phyloP scores from a whole-genome alignment of 352 stramenopile species.

The Pythium scleroteichum region DNA sequence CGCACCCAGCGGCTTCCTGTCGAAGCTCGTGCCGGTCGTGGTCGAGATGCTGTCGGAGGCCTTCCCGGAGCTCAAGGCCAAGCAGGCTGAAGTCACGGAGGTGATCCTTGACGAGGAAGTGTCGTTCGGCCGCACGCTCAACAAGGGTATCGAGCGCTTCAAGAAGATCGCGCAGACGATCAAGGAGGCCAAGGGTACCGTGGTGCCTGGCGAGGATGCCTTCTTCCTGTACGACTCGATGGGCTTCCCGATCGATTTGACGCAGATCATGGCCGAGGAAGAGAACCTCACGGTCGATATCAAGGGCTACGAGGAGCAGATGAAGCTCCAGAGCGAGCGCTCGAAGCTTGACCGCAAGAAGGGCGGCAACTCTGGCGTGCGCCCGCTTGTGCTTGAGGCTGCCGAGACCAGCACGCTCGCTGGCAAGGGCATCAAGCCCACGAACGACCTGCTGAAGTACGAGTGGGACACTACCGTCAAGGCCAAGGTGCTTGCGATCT shows the following conservation, averaged over 20 bases:
- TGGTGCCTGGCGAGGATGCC: slow-evolving; percentile 93
- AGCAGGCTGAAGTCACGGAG: slow-evolving; percentile 90
- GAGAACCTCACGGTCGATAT: slow-evolving; percentile 93
- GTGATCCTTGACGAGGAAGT: slow-evolving; percentile 97
- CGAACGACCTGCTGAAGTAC: slow-evolving; percentile 96
- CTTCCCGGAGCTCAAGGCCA: slow-evolving; percentile 95
- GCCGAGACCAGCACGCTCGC: slow-evolving; percentile 93
- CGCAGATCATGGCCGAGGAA: slow-evolving; percentile 97
- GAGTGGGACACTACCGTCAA: slow-evolving; percentile 83
- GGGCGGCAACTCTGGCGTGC: slow-evolving; percentile 62
- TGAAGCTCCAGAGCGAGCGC: slow-evolving; percentile 88
- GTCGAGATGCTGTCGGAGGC: slow-evolving; percentile 93
- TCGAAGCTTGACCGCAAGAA: slow-evolving; percentile 91
- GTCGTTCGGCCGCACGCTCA: slow-evolving; percentile 93
- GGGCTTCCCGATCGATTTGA: slow-evolving; percentile 99
- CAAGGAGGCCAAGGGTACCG: slow-evolving; percentile 55
- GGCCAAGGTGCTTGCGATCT: slow-evolving; percentile 92
- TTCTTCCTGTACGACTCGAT: slow-evolving; percentile 99
- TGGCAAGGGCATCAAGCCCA: slow-evolving; percentile 79
- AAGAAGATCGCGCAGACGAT: slow-evolving; percentile 87
- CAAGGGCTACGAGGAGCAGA: slow-evolving; percentile 93
- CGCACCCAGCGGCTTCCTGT: slow-evolving; percentile 94
- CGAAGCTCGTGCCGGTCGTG: slow-evolving; percentile 89
- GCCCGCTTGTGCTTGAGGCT: slow-evolving; percentile 92
- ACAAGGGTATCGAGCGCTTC: slow-evolving; percentile 92